Conservation (phyloP, 176 grass and related monocot genomes). For the Ananas comosus region DNA sequence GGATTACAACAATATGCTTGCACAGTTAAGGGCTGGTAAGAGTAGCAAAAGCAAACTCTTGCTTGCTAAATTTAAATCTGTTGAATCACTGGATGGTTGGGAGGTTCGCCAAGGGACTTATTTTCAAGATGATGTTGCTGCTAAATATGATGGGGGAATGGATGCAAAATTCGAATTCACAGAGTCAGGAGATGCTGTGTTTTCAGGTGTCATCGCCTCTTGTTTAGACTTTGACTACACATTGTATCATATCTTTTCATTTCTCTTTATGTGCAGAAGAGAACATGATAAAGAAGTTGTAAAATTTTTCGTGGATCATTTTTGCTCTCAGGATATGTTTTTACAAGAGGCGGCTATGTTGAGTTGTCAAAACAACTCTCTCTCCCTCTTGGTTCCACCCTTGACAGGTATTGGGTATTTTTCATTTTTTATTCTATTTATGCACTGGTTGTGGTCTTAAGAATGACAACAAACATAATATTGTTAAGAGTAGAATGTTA, state of each 20-base stretch:
- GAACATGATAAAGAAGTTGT: neutral
- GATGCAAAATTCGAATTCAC: conserved; percentile 78
- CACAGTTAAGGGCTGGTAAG: conserved; percentile 91
- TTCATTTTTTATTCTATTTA: conserved; percentile 3
- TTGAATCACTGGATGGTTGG: conserved; percentile 64
- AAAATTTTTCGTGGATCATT: conserved; percentile 11
- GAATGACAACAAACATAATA: conserved; percentile 8
- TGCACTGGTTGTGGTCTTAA: conserved; percentile 11
- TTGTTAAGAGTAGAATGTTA: conserved; percentile 13
- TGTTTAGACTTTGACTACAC: neutral
- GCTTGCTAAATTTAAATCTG: conserved; percentile 88
- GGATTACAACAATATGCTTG: conserved; percentile 93
- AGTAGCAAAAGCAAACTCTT: conserved; percentile 98
- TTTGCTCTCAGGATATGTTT: conserved; percentile 73
- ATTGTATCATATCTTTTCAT: conserved; percentile 4
- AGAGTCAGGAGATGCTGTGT: conserved; percentile 50
- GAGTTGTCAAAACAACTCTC: conserved; percentile 84
- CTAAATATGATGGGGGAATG: conserved; percentile 68
- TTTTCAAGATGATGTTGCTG: conserved; percentile 47
- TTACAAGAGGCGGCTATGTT: conserved; percentile 83
- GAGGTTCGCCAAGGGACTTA: conserved; percentile 72
- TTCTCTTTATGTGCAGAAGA: neutral
- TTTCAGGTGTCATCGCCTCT: conserved; percentile 44
- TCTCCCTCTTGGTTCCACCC: conserved; percentile 90
- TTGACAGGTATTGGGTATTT: conserved; percentile 59